Conservation (phyloP, 805 yeast genomes). For the Lipomyces chichibuensis region DNA sequence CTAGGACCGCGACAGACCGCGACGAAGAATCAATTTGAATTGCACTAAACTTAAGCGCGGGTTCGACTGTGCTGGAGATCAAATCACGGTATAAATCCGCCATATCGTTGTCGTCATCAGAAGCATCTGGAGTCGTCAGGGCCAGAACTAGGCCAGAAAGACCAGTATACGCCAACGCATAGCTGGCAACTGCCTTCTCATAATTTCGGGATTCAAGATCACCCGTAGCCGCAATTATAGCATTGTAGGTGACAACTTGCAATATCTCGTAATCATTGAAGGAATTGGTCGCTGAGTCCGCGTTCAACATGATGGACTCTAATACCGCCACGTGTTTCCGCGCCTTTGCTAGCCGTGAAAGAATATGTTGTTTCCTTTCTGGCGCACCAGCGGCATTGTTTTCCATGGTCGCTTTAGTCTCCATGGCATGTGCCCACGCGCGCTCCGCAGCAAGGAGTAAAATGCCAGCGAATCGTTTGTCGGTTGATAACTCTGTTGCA, state of each 20-base stretch:
- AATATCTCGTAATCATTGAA: slow-evolving; percentile 32
- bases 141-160: slow-evolving; percentile 56
- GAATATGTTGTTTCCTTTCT: slow-evolving; percentile 54
- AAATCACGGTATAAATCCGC: slow-evolving; percentile 55
- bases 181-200: slow-evolving; percentile 54
- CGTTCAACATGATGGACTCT: slow-evolving; percentile 7
- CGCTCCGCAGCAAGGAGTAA: slow-evolving; percentile 76
- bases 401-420: slow-evolving; percentile 50
- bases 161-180: slow-evolving; percentile 63
- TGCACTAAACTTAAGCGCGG: slow-evolving; percentile 56
- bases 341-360: slow-evolving; percentile 71
- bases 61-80: slow-evolving; percentile 63
- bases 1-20: slow-evolving; percentile 53
- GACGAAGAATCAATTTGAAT: slow-evolving; percentile 18
- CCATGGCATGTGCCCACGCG: slow-evolving; percentile 69
- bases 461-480: slow-evolving; percentile 59
- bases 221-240: slow-evolving; percentile 58
- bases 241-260: slow-evolving; percentile 41
- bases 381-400: slow-evolving; percentile 32
- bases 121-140: slow-evolving; percentile 31
- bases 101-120: slow-evolving; percentile 36
- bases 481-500: slow-evolving; percentile 54
- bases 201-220: slow-evolving; percentile 60
- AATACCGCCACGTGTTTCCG: slow-evolving; percentile 39
- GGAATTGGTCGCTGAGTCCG: slow-evolving; percentile 27